Evolutionary conservation across 306 rosid species (phyloP).

Genomic region (Coriaria nepalensis): DNA sequence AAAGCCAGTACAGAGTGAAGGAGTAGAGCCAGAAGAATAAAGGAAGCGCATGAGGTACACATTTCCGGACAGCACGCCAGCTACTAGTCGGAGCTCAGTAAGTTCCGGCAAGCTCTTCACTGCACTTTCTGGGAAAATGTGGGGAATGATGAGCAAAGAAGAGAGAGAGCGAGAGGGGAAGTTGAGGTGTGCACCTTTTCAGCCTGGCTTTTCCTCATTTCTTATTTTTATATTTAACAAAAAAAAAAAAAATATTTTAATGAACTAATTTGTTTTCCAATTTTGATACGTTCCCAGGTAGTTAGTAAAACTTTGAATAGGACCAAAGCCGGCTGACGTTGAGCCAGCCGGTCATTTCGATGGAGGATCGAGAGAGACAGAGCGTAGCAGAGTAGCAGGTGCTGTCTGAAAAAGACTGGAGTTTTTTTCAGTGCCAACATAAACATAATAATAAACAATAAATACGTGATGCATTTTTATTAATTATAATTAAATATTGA

Average conservation of each 20-base stretch:
- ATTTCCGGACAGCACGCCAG: slow-evolving; percentile 32
- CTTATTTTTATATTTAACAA: slow-evolving; percentile 8
- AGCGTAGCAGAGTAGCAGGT: too few species aligned
- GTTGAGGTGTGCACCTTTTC: slow-evolving; percentile 17
- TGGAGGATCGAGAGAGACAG: too few species aligned
- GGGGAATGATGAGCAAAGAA: slow-evolving; percentile 10
- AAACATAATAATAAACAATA: too few species aligned
- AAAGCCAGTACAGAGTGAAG: slow-evolving; percentile 25
- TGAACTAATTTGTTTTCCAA: too few species aligned
- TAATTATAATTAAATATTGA: too few species aligned
- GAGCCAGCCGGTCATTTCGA: neutral
- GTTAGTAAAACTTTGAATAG: too few species aligned
- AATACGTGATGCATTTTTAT: too few species aligned
- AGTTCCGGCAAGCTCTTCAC: slow-evolving; percentile 5
- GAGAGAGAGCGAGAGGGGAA: slow-evolving; percentile 4
- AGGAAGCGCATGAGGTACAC: slow-evolving; percentile 46
- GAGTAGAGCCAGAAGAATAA: slow-evolving; percentile 22
- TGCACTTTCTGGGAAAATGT: slow-evolving; percentile 11
- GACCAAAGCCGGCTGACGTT: neutral
- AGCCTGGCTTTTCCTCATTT: slow-evolving; percentile 16
- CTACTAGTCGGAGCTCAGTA: slow-evolving; percentile 4
- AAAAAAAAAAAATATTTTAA: slow-evolving; percentile 2
- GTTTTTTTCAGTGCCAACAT: too few species aligned
- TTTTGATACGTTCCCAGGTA: too few species aligned
- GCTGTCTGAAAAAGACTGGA: too few species aligned